phyloP scores from a whole-genome alignment of 495 filamentous ascomycete species.

The Chaetomium tenue region DNA sequence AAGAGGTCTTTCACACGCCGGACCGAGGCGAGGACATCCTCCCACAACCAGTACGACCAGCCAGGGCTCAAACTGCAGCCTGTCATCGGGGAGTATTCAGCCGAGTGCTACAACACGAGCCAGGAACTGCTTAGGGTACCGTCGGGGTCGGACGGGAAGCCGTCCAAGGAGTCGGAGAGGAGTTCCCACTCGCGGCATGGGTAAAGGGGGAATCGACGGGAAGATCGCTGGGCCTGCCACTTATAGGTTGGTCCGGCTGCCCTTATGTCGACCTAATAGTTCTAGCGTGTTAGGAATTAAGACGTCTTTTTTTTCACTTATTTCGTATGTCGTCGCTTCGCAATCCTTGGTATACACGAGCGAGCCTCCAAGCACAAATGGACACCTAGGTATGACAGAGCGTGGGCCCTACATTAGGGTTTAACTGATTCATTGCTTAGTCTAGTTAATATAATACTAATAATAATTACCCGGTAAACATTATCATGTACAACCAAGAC shows the following conservation, averaged over 20 bases:
- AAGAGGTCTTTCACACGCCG: constrained; percentile 15
- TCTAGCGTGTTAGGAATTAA: neutral
- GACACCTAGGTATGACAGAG: too few relatives aligned
- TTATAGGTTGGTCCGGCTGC: neutral
- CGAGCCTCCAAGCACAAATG: too few relatives aligned
- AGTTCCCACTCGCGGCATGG: neutral
- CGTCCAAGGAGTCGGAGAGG: neutral
- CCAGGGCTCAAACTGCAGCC: constrained; percentile 17
- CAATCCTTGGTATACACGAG: too few relatives aligned
- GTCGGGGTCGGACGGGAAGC: neutral
- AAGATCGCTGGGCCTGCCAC: neutral
- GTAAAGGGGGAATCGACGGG: too few relatives aligned
- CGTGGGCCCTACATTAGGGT: too few relatives aligned
- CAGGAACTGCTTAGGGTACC: constrained; percentile 16
- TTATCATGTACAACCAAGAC: neutral
- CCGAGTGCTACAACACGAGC: constrained; percentile 23
- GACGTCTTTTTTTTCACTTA: neutral
- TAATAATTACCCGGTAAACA: neutral
- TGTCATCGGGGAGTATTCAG: constrained; percentile 10
- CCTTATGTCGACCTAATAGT: neutral
- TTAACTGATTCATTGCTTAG: too few relatives aligned
- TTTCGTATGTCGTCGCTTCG: too few relatives aligned
- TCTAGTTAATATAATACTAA: neutral
- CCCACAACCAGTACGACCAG: neutral
- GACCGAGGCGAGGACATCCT: constrained; percentile 1